Conservation (phyloP, 257 asterid genomes). For the Marsdenia floribunda region DNA sequence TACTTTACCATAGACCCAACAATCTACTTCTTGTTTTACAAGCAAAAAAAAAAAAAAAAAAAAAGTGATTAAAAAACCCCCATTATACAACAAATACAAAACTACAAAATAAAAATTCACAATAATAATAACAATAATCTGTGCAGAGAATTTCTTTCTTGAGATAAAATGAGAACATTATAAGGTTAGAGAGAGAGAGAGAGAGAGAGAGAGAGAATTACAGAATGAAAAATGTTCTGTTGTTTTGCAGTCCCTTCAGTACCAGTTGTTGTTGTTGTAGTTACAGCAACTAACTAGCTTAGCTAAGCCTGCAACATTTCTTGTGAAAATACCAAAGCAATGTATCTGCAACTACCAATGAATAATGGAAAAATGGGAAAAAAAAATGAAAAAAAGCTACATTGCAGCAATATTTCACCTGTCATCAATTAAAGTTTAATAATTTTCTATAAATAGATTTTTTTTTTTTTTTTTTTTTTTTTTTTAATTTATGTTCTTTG, state of each 20-base stretch:
- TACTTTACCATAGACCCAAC: slow-evolving; percentile 1
- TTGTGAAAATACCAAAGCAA: slow-evolving; percentile 15
- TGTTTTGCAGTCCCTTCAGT: slow-evolving; percentile 12
- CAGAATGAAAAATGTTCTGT: neutral
- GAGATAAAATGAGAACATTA: slow-evolving; percentile 3
- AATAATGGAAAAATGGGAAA: neutral
- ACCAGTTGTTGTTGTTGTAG: slow-evolving; percentile 13
- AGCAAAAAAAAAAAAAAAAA: neutral
- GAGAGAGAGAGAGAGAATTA: neutral
- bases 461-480: no score
- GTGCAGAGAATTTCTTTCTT: neutral
- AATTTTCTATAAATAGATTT: slow-evolving; percentile 6
- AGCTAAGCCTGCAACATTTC: slow-evolving; percentile 15
- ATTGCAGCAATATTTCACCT: neutral
- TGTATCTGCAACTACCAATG: slow-evolving; percentile 1
- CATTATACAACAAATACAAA: neutral
- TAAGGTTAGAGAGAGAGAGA: no score
- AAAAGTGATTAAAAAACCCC: neutral
- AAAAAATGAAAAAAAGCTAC: neutral
- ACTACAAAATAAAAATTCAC: neutral
- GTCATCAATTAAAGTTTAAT: slow-evolving; percentile 3
- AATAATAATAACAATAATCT: no score
- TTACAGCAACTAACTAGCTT: slow-evolving; percentile 18
- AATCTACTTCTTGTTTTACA: slow-evolving; percentile 18
- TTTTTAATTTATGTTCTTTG: neutral